Evolutionary conservation across 108 stramenopile species (phyloP).

Genomic region (Cyclotella cryptica): DNA sequence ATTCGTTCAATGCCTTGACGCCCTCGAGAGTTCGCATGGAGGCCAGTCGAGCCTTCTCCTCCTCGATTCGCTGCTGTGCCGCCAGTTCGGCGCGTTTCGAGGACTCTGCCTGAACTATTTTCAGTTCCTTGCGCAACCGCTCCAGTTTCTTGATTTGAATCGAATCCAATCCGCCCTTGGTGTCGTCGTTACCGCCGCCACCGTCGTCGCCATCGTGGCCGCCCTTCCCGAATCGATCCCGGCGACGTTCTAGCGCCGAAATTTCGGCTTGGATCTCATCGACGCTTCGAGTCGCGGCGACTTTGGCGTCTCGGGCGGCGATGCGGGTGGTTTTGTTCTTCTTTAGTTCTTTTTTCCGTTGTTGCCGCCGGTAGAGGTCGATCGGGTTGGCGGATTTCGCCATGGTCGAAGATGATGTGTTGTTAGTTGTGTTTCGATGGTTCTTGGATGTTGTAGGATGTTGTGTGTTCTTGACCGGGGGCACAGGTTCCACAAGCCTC

Average conservation of each 20-base stretch:
- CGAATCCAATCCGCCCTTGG: conserved; percentile 37
- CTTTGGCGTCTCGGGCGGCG: conserved; percentile 75
- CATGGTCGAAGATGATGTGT: too few relatives aligned
- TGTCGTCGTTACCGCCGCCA: too few relatives aligned
- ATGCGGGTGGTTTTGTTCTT: conserved; percentile 80
- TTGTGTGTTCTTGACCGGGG: too few relatives aligned
- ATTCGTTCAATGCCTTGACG: conserved; percentile 62
- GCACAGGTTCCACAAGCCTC: too few relatives aligned
- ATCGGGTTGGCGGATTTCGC: conserved; percentile 52
- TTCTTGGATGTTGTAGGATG: too few relatives aligned
- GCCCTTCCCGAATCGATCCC: conserved; percentile 30
- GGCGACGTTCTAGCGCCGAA: conserved; percentile 31
- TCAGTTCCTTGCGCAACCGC: conserved; percentile 76
- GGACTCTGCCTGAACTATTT: conserved; percentile 54
- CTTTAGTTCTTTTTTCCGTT: conserved; percentile 72
- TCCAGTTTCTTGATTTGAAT: conserved; percentile 62
- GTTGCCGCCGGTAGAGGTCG: conserved; percentile 52
- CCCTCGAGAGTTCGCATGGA: conserved; percentile 46
- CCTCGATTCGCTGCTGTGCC: conserved; percentile 35
- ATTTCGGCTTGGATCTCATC: conserved; percentile 51
- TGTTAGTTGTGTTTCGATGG: too few relatives aligned
- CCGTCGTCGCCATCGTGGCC: conserved; percentile 21
- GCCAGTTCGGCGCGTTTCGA: conserved; percentile 48
- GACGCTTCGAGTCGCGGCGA: conserved; percentile 67
- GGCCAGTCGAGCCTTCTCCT: conserved; percentile 28